Conservation (phyloP, 2,329 filamentous ascomycete genomes). For the Epichloe amarillans region DNA sequence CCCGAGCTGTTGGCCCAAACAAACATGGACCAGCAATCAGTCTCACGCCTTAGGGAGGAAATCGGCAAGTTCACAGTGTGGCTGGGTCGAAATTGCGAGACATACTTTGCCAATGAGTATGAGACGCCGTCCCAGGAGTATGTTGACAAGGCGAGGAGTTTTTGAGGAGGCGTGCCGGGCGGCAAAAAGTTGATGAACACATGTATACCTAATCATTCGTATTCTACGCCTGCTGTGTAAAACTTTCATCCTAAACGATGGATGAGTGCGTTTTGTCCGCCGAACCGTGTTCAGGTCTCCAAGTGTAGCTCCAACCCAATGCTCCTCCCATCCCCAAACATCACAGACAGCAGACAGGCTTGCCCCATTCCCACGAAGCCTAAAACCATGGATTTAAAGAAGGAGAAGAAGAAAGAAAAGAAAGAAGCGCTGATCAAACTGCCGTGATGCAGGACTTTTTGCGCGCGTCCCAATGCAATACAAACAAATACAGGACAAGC, state of each 20-base stretch:
- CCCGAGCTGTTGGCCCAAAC: conserved; percentile 93
- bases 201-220: too few relatives aligned
- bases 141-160: conserved; percentile 48
- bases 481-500: not conserved
- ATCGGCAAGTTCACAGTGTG: conserved; percentile 75
- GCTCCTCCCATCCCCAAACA: too few relatives aligned
- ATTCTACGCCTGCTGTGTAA: too few relatives aligned
- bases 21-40: conserved; percentile 91
- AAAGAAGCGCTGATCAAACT: not conserved
- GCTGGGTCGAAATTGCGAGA: conserved; percentile 62
- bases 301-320: too few relatives aligned
- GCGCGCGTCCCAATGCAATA: not conserved
- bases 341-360: too few relatives aligned
- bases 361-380: too few relatives aligned
- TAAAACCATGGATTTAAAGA: too few relatives aligned
- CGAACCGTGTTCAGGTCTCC: too few relatives aligned
- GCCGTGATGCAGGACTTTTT: not conserved
- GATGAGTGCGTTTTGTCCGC: too few relatives aligned
- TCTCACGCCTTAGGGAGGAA: conserved; percentile 79
- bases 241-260: too few relatives aligned
- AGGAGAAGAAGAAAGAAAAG: too few relatives aligned
- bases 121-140: conserved; percentile 61
- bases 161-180: conserved; percentile 14
- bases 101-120: conserved; percentile 68
- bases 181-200: not conserved